phyloP scores from a whole-genome alignment of 73 alveolate genomes.

The Paramecium caudatum region DNA sequence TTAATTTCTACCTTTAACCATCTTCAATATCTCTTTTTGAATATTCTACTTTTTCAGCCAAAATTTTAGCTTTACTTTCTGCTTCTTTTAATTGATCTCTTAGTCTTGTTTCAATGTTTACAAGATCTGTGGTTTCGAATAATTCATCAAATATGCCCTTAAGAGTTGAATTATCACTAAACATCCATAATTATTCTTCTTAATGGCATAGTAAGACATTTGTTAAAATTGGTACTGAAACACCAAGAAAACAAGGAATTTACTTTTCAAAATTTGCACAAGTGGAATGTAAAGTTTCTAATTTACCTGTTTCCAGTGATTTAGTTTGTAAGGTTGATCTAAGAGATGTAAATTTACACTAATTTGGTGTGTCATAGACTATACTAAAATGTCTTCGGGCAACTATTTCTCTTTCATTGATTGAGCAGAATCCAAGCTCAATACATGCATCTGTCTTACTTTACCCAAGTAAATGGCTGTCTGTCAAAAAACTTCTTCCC shows the following conservation, averaged over 20 bases:
- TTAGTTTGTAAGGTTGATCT: conserved; percentile 46
- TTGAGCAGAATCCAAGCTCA: conserved; percentile 21
- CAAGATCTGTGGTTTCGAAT: conserved; percentile 94
- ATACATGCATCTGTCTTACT: conserved; percentile 15
- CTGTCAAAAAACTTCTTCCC: conserved; percentile 58
- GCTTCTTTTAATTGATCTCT: conserved; percentile 85
- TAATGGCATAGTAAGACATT: conserved; percentile 98
- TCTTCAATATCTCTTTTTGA: conserved; percentile 85
- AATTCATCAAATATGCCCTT: conserved; percentile 98
- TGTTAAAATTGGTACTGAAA: conserved; percentile 92
- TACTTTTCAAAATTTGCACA: conserved; percentile 91
- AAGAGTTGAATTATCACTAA: conserved; percentile 93
- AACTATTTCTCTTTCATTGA: conserved; percentile 28
- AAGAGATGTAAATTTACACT: conserved; percentile 12
- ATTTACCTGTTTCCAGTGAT: neutral
- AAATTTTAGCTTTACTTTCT: conserved; percentile 84
- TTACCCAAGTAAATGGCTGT: conserved; percentile 24
- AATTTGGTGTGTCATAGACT: neutral
- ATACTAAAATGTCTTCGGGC: conserved; percentile 52
- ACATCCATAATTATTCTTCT: conserved; percentile 98
- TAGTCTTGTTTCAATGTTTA: conserved; percentile 89
- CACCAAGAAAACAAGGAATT: conserved; percentile 94
- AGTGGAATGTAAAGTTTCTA: conserved; percentile 20
- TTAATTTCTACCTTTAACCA: conserved; percentile 77
- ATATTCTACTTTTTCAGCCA: conserved; percentile 84